Evolutionary conservation across 805 yeast species (phyloP).

Genomic region (Nakazawaea pomicola): DNA sequence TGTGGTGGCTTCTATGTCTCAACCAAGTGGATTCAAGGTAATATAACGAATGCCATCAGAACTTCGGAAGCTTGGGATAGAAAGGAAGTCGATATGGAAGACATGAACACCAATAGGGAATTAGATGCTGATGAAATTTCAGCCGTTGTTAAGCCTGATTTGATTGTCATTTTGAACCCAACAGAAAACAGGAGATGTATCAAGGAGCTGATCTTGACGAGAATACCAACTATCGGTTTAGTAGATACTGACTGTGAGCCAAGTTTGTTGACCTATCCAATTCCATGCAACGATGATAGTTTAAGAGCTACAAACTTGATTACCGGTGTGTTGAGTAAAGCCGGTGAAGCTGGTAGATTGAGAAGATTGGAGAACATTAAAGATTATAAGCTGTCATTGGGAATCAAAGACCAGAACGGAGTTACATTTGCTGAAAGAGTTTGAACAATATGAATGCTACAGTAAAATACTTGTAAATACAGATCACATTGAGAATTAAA

Average conservation of each 20-base stretch:
- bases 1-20: constrained; percentile 77
- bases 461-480: background rate
- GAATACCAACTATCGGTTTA: constrained; percentile 91
- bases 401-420: constrained; percentile 17
- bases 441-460: background rate
- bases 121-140: constrained; percentile 45
- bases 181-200: constrained; percentile 77
- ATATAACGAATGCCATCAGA: constrained; percentile 78
- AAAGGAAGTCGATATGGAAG: constrained; percentile 73
- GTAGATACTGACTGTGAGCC: constrained; percentile 95
- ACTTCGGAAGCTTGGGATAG: constrained; percentile 56
- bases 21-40: constrained; percentile 91
- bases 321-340: constrained; percentile 76
- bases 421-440: constrained; percentile 10
- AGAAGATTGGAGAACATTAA: constrained; percentile 41
- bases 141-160: constrained; percentile 76
- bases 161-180: constrained; percentile 83
- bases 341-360: constrained; percentile 75
- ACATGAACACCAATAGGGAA: constrained; percentile 57
- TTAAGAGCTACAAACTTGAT: constrained; percentile 74
- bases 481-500: background rate
- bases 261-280: constrained; percentile 82
- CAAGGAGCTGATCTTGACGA: constrained; percentile 71
- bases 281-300: constrained; percentile 95
- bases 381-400: constrained; percentile 27